Percentiles rank a stretch among this genome's conserved stretches.
phyloP scores from a whole-genome alignment of 1,284 basidiomycete genomes.

The Mycocalia duriaeana region DNA sequence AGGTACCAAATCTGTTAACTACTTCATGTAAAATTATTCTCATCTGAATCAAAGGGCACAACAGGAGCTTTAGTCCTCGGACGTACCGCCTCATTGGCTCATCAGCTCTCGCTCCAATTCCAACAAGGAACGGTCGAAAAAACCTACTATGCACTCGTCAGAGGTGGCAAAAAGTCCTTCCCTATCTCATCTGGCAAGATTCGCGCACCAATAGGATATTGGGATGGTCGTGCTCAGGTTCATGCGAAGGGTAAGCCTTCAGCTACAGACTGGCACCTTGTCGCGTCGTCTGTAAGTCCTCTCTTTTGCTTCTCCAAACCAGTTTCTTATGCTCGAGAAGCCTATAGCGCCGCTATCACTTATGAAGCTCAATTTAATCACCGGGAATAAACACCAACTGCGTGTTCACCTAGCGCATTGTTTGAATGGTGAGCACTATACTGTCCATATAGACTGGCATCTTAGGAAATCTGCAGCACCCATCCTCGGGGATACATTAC shows the following conservation, averaged over 20 bases:
- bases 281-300: constrained; percentile 52
- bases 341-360: constrained; percentile 49
- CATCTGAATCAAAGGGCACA: constrained; percentile 42
- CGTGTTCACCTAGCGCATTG: constrained; percentile 55
- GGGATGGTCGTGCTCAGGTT: constrained; percentile 41
- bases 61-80: constrained; percentile 62
- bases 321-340: constrained; percentile 28
- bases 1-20: constrained; percentile 31
- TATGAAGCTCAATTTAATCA: constrained; percentile 49
- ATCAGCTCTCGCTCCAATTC: constrained; percentile 53
- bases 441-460: constrained; percentile 1
- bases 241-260: constrained; percentile 34
- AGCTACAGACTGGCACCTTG: constrained; percentile 54
- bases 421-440: constrained; percentile 31
- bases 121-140: constrained; percentile 43
- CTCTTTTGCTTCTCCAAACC: constrained; percentile 1
- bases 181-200: constrained; percentile 39
- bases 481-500: constrained; percentile 55
- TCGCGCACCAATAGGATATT: constrained; percentile 34
- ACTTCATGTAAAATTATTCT: neutral
- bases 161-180: constrained; percentile 47
- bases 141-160: constrained; percentile 63
- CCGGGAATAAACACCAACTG: constrained; percentile 71
- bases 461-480: constrained; percentile 40
- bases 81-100: constrained; percentile 37